Base-by-base conservation (phyloP, 73 alveolate species). In the Stentor coeruleus region DNA sequence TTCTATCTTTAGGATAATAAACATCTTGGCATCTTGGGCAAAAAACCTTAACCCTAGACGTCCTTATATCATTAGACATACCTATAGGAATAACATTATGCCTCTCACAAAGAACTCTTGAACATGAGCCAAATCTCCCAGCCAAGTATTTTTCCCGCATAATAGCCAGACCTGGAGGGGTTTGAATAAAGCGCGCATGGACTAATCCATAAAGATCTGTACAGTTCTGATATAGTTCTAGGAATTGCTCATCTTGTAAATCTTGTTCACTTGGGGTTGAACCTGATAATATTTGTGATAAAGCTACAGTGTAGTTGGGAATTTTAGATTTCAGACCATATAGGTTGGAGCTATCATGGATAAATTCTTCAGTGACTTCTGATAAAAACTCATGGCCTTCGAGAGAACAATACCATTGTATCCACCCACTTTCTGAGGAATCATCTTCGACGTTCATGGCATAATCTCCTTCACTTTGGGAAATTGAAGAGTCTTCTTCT, bases 11-110 rank as follows among this genome's bases (percentile, higher is more conserved):
- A 30, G 99, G 99, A 58, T 91, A 75, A 77, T 93, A 96, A 72
- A 94, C 97, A 74, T 96, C 99, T 86, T 96, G 96, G 66, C 99
- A 96, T 86, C 93, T 88, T 26, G 99, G 99, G 84, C 99, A 96
- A 89, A 59, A 96, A n/a, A 94, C 92, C 87, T 97, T 97, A 11
- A 97, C 99, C 88, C 99, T 93, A 28, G 98, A 91, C 11, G 94
- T 93, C 39, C 96, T 80, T 30, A 97, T 91, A 59, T 97, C 98
- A 81, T 97, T 99, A 84, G 98, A 90, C 93, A 96, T 92, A 20
- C 99, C 99, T 38, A 95, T 89, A 3, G 99, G 99, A 31, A 95
- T 74, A 3, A 93, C 98, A n/a, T n/a, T n/a, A n/a, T n/a, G n/a
- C n/a, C n/a, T n/a, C 83, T 97, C 97, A 85, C 99, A 97, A 82